A percentile compares a stretch with the other conserved stretches of the same genome.
Evolutionary conservation across 2,329 filamentous ascomycete genomes (phyloP).

Genomic region (Pezicula radicicola): DNA sequence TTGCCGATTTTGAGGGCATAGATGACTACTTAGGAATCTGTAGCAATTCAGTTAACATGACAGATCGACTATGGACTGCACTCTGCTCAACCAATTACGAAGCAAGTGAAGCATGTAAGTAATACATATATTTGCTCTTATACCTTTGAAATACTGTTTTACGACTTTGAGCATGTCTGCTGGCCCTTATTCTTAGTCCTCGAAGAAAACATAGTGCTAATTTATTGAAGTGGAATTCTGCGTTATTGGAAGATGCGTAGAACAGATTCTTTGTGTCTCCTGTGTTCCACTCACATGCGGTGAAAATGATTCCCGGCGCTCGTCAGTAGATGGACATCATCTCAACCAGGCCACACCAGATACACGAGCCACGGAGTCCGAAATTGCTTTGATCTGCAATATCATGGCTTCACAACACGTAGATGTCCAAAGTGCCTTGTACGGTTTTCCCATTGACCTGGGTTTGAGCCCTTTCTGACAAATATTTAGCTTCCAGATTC

Average conservation of each 20-base stretch:
- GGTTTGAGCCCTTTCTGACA: not conserved
- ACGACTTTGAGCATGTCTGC: too few species aligned
- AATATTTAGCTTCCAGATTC: conserved; percentile 11
- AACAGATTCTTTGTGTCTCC: conserved; percentile 15
- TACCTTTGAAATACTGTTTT: too few species aligned
- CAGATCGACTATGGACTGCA: conserved; percentile 13
- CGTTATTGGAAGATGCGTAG: conserved; percentile 13
- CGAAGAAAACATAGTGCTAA: too few species aligned
- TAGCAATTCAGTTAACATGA: conserved; percentile 9
- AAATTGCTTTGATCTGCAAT: conserved; percentile 12
- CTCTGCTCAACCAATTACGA: conserved; percentile 12
- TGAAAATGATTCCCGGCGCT: not conserved
- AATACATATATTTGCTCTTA: too few species aligned
- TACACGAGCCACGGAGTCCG: not conserved
- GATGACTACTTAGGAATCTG: conserved; percentile 11
- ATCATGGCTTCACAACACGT: conserved; percentile 13
- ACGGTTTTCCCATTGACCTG: not conserved
- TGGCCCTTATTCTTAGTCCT: too few species aligned
- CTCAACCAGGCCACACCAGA: not conserved
- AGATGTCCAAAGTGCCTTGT: conserved; percentile 15
- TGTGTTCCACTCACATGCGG: conserved; percentile 5
- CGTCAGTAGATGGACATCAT: not conserved
- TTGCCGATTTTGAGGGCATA: conserved; percentile 2
- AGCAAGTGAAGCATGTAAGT: conserved; percentile 7
- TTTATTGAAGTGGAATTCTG: conserved; percentile 5